Base-by-base conservation (phyloP, 805 yeast genomes). In the Metschnikowia dekortorum region DNA sequence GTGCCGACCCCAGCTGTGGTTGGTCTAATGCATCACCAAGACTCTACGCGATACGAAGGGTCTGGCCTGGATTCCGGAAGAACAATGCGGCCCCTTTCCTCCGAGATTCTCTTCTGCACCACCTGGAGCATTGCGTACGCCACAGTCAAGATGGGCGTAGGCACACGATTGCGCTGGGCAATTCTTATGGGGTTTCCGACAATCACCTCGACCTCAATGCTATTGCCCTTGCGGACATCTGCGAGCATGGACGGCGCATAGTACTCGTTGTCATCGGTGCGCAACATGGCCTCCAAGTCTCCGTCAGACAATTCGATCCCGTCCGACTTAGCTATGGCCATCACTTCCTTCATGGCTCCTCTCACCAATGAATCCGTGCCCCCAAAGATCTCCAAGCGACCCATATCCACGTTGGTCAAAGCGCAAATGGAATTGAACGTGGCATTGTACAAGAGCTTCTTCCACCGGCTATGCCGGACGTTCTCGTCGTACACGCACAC, bases 391-490 rank as follows among this genome's bases (percentile, higher is more conserved):
- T 61, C 62, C 43, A 67, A 39, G 45, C 86, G 72, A 16, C 84
- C 86, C n/a, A 77, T 73, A 57, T 84, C 89, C 8, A 81, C 64
- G 11, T 78, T 77, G 1, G 84, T 78, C 43, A 84, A 62, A 0
- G 88, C 81, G 52, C 85, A 75, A 5, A 79, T 67, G 6, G 90
- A 76, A 67, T 87, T 87, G 61, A 82, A 70, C 0, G 84, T 69
- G 18, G 87, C 83, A 63, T 86, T 87, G 68, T 85, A 86, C 11
- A 87, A 75, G 53, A 87, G 73, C 63, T 87, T 87, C 50, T 75
- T 69, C 81, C 87, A 84, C 56, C 95, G 72, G 37, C 78, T 71
- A 63, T 63, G 71, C 62, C 74, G 74, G 41, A 77, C 79, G 56
- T 80, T 73, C 8, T 71, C 70, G 48, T 69, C 74, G 50, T 72